Evolutionary conservation across 257 asterid genomes (phyloP).

Genomic region (Ilex asprella): DNA sequence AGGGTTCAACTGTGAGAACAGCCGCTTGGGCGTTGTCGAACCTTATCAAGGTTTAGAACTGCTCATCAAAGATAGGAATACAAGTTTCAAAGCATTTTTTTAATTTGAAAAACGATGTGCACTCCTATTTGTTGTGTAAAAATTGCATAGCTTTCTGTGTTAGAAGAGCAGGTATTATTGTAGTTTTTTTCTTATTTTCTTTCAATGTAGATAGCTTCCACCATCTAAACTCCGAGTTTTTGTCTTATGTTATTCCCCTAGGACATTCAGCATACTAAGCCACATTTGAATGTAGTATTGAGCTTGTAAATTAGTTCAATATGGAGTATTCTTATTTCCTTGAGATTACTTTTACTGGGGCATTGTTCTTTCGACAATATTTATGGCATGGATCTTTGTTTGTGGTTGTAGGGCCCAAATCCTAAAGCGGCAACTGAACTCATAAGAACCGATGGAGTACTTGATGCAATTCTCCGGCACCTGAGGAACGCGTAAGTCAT

Average conservation of each 20-base stretch:
- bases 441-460: conserved; percentile 69
- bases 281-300: background rate
- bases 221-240: no score
- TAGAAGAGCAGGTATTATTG: background rate
- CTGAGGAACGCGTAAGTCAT: conserved; percentile 71
- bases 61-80: background rate
- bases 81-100: background rate
- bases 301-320: background rate
- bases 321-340: background rate
- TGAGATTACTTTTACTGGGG: background rate
- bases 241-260: no score
- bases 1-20: conserved; percentile 95
- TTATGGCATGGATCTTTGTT: conserved; percentile 10
- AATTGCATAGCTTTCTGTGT: no score
- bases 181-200: background rate
- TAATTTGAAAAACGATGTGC: background rate
- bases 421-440: conserved; percentile 77
- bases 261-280: background rate
- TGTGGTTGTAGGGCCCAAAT: conserved; percentile 70
- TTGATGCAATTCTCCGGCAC: conserved; percentile 72
- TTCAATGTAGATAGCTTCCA: conserved; percentile 1
- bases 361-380: conserved; percentile 9
- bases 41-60: conserved; percentile 68
- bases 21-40: conserved; percentile 99
- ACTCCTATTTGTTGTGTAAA: background rate